A percentile compares a stretch with the other conserved stretches of the same genome.
phyloP scores from a whole-genome alignment of 2,329 filamentous ascomycete genomes.

The Chaetothyriales sp. region DNA sequence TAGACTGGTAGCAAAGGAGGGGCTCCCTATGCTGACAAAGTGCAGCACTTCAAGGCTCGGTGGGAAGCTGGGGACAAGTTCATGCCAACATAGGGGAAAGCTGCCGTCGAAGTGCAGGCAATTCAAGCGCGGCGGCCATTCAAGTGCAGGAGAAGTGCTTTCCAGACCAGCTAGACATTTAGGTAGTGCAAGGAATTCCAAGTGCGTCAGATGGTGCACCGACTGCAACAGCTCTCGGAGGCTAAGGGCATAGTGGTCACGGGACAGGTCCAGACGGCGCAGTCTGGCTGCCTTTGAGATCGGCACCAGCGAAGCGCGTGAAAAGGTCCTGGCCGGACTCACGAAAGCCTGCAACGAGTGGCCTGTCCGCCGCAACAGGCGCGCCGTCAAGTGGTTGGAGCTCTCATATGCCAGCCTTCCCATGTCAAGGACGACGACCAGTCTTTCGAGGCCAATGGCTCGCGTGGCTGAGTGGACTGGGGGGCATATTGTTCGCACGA shows the following conservation, averaged over 20 bases:
- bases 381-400: conserved; percentile 41
- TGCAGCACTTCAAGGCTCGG: conserved; percentile 6
- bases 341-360: conserved; percentile 37
- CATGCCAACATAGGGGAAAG: conserved; percentile 3
- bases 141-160: neutral
- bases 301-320: conserved; percentile 41
- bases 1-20: neutral
- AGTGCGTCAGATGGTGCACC: conserved; percentile 30
- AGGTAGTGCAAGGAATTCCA: conserved; percentile 34
- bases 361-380: conserved; percentile 40
- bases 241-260: conserved; percentile 36
- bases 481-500: conserved; percentile 41
- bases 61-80: conserved; percentile 5
- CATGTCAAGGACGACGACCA: conserved; percentile 39
- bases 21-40: neutral
- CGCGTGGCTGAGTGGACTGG: conserved; percentile 29
- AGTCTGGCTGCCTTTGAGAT: conserved; percentile 41
- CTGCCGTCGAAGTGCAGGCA: conserved; percentile 6
- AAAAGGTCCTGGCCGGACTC: conserved; percentile 44
- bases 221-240: conserved; percentile 37
- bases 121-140: conserved; percentile 10
- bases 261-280: conserved; percentile 35
- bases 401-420: conserved; percentile 43
- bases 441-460: conserved; percentile 24
- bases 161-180: conserved; percentile 1